phyloP scores from a whole-genome alignment of 495 filamentous ascomycete genomes.

The Trichocladium antarcticum region DNA sequence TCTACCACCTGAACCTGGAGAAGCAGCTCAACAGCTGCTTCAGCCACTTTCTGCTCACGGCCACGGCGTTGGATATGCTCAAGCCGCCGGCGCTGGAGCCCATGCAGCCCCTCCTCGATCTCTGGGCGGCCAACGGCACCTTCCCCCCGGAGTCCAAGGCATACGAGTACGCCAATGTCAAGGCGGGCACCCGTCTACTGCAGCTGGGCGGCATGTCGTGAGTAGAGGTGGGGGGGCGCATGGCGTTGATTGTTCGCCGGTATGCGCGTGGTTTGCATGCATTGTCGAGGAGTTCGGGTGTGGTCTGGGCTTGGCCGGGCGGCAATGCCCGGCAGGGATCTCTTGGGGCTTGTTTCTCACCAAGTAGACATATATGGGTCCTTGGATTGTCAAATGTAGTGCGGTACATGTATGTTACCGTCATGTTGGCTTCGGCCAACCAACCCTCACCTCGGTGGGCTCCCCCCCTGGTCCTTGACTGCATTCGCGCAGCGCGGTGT shows the following conservation, averaged over 20 bases:
- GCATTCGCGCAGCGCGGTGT: background rate
- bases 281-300: slow-evolving; percentile 8
- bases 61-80: slow-evolving; percentile 71
- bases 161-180: slow-evolving; percentile 45
- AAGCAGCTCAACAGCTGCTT: slow-evolving; percentile 92
- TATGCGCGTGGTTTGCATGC: background rate
- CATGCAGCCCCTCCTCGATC: slow-evolving; percentile 83
- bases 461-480: background rate
- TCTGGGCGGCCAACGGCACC: slow-evolving; percentile 76
- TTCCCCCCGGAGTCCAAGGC: slow-evolving; percentile 61
- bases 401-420: background rate
- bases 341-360: background rate
- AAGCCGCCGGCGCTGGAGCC: slow-evolving; percentile 78
- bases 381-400: no score
- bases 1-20: slow-evolving; percentile 72
- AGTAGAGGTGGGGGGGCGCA: no score
- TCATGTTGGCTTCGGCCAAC: background rate
- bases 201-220: slow-evolving; percentile 33
- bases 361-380: no score
- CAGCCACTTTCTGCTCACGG: slow-evolving; percentile 82
- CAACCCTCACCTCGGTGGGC: background rate
- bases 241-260: background rate
- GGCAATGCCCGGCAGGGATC: background rate
- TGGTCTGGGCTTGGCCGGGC: background rate
- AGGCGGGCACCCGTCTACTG: slow-evolving; percentile 33